Conservation (phyloP, 768 basidiomycete species). For the Porphyrellus cyaneotinctus region DNA sequence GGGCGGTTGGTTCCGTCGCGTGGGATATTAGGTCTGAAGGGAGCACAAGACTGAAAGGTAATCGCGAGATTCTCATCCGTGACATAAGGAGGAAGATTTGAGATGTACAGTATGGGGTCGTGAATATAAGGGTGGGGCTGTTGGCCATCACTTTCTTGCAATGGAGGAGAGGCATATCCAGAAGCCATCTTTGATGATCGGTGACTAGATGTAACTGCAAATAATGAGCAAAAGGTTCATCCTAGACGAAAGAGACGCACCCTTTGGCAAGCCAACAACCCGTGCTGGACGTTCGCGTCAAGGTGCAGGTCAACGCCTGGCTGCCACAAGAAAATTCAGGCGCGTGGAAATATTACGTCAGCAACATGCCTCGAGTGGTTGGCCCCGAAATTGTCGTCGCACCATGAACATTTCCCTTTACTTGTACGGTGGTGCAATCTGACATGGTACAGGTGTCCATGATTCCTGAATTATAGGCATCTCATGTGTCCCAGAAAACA, state of each 20-base stretch:
- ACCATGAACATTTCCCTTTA: no score
- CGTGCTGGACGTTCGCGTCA: slow-evolving; percentile 32
- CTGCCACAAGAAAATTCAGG: slow-evolving; percentile 29
- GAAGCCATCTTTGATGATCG: slow-evolving; percentile 36
- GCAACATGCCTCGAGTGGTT: slow-evolving; percentile 7
- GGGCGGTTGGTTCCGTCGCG: slow-evolving; percentile 53
- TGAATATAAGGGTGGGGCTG: slow-evolving; percentile 77
- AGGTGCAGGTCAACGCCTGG: slow-evolving; percentile 25
- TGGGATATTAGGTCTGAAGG: slow-evolving; percentile 73
- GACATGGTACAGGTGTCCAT: no score
- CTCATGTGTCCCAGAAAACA: no score
- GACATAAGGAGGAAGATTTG: slow-evolving; percentile 69
- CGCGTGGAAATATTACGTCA: slow-evolving; percentile 34
- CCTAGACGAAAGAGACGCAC: slow-evolving; percentile 13
- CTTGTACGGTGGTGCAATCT: no score
- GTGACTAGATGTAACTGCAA: slow-evolving; percentile 7
- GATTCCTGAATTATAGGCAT: no score
- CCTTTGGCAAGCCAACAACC: slow-evolving; percentile 29
- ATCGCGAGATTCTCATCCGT: slow-evolving; percentile 73
- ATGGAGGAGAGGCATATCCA: slow-evolving; percentile 32
- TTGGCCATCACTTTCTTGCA: slow-evolving; percentile 30
- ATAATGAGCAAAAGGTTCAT: not conserved
- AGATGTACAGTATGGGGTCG: slow-evolving; percentile 78
- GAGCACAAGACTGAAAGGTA: slow-evolving; percentile 71
- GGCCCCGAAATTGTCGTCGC: no score